Conservation (phyloP, 164 flowering plant genomes). For the Berberis thunbergii region DNA sequence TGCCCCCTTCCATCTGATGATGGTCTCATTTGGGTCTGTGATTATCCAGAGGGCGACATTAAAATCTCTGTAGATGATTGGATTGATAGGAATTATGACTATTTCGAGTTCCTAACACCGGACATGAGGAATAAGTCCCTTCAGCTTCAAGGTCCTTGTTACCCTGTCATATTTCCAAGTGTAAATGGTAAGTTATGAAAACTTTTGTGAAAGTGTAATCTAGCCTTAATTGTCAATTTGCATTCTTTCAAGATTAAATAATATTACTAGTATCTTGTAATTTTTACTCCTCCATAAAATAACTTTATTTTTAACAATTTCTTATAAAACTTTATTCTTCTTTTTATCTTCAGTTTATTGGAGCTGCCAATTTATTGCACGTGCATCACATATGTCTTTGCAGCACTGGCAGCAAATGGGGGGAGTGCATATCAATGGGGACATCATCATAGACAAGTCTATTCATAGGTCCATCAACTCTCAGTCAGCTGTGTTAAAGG, state of each 20-base stretch:
- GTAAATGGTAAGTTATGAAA: slow-evolving; percentile 63
- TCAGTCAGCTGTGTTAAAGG: slow-evolving; percentile 82
- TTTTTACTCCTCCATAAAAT: too few relatives aligned
- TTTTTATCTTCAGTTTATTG: slow-evolving; percentile 51
- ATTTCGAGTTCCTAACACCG: slow-evolving; percentile 78
- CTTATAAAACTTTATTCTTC: neutral
- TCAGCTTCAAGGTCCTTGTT: slow-evolving; percentile 97
- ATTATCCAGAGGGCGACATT: slow-evolving; percentile 92
- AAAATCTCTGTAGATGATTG: slow-evolving; percentile 60
- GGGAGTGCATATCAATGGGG: slow-evolving; percentile 73
- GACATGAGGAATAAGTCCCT: slow-evolving; percentile 83
- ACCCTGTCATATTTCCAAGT: slow-evolving; percentile 94
- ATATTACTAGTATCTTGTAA: too few relatives aligned
- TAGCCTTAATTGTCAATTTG: neutral
- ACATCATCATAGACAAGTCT: slow-evolving; percentile 66
- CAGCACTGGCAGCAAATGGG: slow-evolving; percentile 89
- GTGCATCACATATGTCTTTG: slow-evolving; percentile 71
- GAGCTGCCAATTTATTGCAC: slow-evolving; percentile 91
- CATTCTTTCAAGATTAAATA: neutral
- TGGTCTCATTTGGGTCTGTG: slow-evolving; percentile 87
- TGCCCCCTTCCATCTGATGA: slow-evolving; percentile 86
- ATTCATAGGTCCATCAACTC: slow-evolving; percentile 75
- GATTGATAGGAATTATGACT: slow-evolving; percentile 89
- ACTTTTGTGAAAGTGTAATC: neutral
- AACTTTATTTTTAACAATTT: too few relatives aligned